Base-by-base conservation (phyloP, 495 filamentous ascomycete genomes). In the Aspergillus sparsus region DNA sequence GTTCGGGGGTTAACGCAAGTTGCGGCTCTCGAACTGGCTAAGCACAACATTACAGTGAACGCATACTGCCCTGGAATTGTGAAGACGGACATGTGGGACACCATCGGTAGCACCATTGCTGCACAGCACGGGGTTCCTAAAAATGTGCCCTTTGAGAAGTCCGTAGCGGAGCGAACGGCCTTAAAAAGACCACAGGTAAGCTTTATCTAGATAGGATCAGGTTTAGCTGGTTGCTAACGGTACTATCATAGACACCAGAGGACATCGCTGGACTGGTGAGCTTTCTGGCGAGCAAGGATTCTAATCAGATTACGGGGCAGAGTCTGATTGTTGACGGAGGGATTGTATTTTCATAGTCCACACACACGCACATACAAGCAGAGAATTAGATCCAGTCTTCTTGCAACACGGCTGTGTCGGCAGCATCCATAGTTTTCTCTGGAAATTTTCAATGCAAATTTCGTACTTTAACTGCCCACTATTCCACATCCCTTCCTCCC, bases 241-340 rank as follows among this genome's bases (percentile, higher is more conserved):
- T n/a, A n/a, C n/a, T n/a, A n/a, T n/a, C n/a, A 45, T 45, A 45
- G 42, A 12, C 42, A 45, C 42, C 42, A 11, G 42, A 45, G n/a
- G 42, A 45, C 18, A 45, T 45, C 13, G 42, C 42, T 1, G 18
- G 18, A 11, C 18, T 45, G 42, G 42, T 45, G 7, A n/a, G 12
- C 12, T 45, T 45, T 15, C 42, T 45, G 42, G 42, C 42, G 0
- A 45, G 42, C 42, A 11, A 11, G 18, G 7, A 15, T n/a, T 11
- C 42, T 1, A 2, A 15, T 0, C 13, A 45, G 7, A 45, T 45
- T 6, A 45, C 42, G 3, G 42, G 42, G 6, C 42, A 45, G n/a
- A n/a, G 12, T 45, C 12, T 45, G n/a, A 45, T 45, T 15, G 13
- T 11, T 15, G 42, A 45, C 18, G 42, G 42, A 2, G 42, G 42